A percentile compares a stretch with the other conserved stretches of the same genome.
Evolutionary conservation across 179 eudicot species (phyloP).

Genomic region (Silene coronaria): DNA sequence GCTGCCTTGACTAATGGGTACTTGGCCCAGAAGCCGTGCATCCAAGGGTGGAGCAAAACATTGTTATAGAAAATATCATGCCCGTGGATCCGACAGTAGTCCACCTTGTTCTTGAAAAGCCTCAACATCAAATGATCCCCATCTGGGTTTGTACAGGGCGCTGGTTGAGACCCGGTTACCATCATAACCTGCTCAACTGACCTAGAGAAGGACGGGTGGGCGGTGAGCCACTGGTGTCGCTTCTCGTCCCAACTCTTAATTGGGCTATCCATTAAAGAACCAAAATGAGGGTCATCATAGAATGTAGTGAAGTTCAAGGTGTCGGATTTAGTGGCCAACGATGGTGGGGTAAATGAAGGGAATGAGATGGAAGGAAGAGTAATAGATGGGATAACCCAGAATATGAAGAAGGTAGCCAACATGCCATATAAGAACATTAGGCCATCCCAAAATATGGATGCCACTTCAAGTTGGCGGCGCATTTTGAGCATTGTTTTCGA

Average conservation of each 20-base stretch:
- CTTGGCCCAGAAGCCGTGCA: slow-evolving; percentile 41
- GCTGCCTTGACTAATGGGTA: slow-evolving; percentile 32
- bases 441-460: slow-evolving; percentile 4
- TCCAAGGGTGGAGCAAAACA: slow-evolving; percentile 31
- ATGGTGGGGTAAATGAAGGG: background rate
- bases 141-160: slow-evolving; percentile 22
- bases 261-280: slow-evolving; percentile 20
- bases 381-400: background rate
- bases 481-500: background rate
- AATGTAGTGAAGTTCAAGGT: background rate
- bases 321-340: background rate
- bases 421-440: slow-evolving; percentile 3
- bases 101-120: slow-evolving; percentile 36
- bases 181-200: slow-evolving; percentile 23
- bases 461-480: background rate
- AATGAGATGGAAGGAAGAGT: background rate
- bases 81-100: slow-evolving; percentile 33
- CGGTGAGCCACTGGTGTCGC: slow-evolving; percentile 25
- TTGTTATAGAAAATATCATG: slow-evolving; percentile 32
- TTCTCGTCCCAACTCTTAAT: slow-evolving; percentile 31
- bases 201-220: slow-evolving; percentile 17
- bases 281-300: slow-evolving; percentile 30
- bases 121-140: slow-evolving; percentile 32
- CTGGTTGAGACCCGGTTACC: slow-evolving; percentile 36
- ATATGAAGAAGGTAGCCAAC: slow-evolving; percentile 4